Percentiles rank a stretch among this genome's conserved stretches.
Evolutionary conservation across 2,329 filamentous ascomycete genomes (phyloP).

Genomic region (Sphaerulina vaccinii): DNA sequence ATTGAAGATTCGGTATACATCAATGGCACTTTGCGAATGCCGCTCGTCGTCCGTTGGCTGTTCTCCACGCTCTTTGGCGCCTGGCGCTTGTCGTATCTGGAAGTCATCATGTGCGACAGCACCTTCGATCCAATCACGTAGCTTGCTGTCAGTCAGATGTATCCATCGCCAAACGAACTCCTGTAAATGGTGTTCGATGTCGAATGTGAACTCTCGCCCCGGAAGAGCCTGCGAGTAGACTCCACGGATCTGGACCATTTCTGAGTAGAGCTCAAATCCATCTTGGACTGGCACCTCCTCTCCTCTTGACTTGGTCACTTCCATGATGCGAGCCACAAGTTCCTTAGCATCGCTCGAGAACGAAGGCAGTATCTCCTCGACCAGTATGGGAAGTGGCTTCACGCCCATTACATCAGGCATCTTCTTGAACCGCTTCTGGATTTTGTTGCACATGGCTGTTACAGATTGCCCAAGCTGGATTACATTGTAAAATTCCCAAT

Average conservation of each 20-base stretch:
- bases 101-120: constrained; percentile 91
- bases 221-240: constrained; percentile 77
- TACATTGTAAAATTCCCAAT: constrained; percentile 89
- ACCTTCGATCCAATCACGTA: constrained; percentile 81
- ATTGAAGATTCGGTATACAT: constrained; percentile 91
- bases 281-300: constrained; percentile 84
- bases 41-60: constrained; percentile 74
- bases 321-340: constrained; percentile 77
- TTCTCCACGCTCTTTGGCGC: constrained; percentile 49
- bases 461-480: constrained; percentile 85
- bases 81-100: constrained; percentile 65
- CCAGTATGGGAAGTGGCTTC: constrained; percentile 66
- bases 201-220: constrained; percentile 73
- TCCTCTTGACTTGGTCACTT: constrained; percentile 65
- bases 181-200: constrained; percentile 80
- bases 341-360: constrained; percentile 88
- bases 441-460: constrained; percentile 79
- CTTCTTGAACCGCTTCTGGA: constrained; percentile 87
- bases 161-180: constrained; percentile 98
- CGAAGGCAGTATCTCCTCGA: constrained; percentile 80
- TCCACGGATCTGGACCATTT: constrained; percentile 77
- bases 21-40: constrained; percentile 89
- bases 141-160: constrained; percentile 71
- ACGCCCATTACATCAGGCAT: constrained; percentile 84
- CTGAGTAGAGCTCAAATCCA: constrained; percentile 89